Conservation (phyloP, 257 asterid genomes). For the Nemophila menziesii region DNA sequence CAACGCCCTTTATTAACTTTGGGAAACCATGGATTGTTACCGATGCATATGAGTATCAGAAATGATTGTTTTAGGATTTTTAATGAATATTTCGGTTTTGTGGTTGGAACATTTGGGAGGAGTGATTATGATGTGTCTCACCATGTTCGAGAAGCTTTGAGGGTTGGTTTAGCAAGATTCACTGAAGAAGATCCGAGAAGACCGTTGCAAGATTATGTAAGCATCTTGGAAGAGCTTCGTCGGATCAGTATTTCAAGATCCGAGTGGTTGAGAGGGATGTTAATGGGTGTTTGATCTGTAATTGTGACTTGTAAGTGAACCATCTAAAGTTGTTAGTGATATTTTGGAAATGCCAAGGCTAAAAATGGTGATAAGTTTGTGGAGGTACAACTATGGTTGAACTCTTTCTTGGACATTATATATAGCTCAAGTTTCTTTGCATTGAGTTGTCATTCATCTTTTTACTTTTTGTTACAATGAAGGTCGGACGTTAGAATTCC, state of each 20-base stretch:
- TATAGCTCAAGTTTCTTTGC: too few relatives aligned
- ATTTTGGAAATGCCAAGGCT: too few relatives aligned
- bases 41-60: neutral
- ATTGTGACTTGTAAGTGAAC: neutral
- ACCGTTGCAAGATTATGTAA: slow-evolving; percentile 17
- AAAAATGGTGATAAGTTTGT: too few relatives aligned
- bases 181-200: slow-evolving; percentile 13
- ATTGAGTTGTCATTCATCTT: too few relatives aligned
- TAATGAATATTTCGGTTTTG: slow-evolving; percentile 22
- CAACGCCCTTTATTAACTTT: slow-evolving; percentile 3
- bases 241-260: slow-evolving; percentile 24
- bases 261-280: slow-evolving; percentile 13
- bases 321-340: too few relatives aligned
- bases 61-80: slow-evolving; percentile 24
- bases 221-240: slow-evolving; percentile 33
- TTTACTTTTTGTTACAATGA: too few relatives aligned
- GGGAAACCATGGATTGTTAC: neutral
- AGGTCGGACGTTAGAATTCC: too few relatives aligned
- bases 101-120: slow-evolving; percentile 33
- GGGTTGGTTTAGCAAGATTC: slow-evolving; percentile 24
- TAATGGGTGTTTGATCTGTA: slow-evolving; percentile 12
- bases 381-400: too few relatives aligned
- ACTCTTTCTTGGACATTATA: too few relatives aligned
- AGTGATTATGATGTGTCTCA: slow-evolving; percentile 11
- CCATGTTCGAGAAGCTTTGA: slow-evolving; percentile 19